A percentile compares a stretch with the other conserved stretches of the same genome.
Evolutionary conservation across 768 basidiomycete genomes (phyloP).

Genomic region (Rhodotorula taiwanensis): DNA sequence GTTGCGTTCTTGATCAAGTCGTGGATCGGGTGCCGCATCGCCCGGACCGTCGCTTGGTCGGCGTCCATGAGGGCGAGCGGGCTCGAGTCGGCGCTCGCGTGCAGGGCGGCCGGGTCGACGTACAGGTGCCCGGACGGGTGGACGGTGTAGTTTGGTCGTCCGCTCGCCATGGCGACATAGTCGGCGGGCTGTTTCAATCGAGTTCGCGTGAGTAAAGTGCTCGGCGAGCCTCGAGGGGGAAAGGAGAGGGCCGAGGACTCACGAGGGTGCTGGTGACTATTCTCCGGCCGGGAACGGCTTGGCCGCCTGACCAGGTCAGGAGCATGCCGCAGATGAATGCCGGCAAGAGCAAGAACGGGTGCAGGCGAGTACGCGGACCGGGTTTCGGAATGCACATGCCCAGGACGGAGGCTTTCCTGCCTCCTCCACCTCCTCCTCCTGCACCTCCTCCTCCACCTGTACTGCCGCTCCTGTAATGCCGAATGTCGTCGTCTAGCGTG

Average conservation of each 20-base stretch:
- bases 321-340: slow-evolving; percentile 22
- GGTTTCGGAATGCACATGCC: background rate
- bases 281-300: background rate
- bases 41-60: slow-evolving; percentile 2
- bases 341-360: slow-evolving; percentile 27
- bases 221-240: background rate
- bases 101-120: slow-evolving; percentile 23
- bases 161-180: background rate
- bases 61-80: slow-evolving; percentile 1
- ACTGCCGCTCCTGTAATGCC: too few species aligned
- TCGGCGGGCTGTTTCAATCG: too few species aligned
- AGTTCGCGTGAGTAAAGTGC: background rate
- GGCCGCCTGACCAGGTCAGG: slow-evolving; percentile 8
- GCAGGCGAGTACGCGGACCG: slow-evolving; percentile 17
- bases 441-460: too few species aligned
- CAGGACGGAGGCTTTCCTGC: too few species aligned
- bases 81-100: slow-evolving; percentile 2
- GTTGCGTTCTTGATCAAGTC: slow-evolving; percentile 77
- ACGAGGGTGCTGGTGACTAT: slow-evolving; percentile 5
- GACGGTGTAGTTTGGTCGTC: slow-evolving; percentile 18
- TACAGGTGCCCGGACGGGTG: slow-evolving; percentile 33
- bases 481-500: slow-evolving; percentile 8
- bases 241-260: background rate
- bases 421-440: accelerated
- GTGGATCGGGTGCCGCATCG: slow-evolving; percentile 66